Base-by-base conservation (phyloP, 2,329 filamentous ascomycete species). In the Tolypocladium tundrense region DNA sequence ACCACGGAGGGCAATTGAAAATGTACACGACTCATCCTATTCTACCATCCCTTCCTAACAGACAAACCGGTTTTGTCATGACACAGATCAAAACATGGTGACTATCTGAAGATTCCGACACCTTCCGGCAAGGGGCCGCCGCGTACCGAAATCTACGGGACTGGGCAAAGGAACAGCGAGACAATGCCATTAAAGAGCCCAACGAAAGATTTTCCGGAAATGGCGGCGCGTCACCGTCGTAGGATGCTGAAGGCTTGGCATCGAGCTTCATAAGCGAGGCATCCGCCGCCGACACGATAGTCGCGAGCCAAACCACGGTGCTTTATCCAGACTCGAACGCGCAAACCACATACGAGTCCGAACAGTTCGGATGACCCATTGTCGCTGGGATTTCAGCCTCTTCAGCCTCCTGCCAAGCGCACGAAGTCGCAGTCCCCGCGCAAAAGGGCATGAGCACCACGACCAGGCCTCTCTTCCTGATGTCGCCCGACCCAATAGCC, bases 1-100 rank as follows among this genome's bases (percentile, higher is more conserved):
- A 60, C 19, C 50, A 52, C 2, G 48, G 43, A 11, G 59, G 59
- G 4, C 5, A 0, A 0, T 39, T 57, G 4, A 58, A 55, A 27
- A 58, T 60, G 54, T 60, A 41, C 43, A 39, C 51, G 13, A 50
- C 16, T 35, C 59, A 60, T 52, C 54, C 54, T 2, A 55, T 57
- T 16, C 50, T 41, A 16, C 42, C 52, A 27, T 24, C 24, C 1
- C 9, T 16, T 7, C 27, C 37, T 27, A 35, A 31, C 1, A 45
- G 1, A 24, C 13, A 19, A 13, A n/a, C 51, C 21, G 51, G 35
- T 1, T 60, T 51, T 27, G 43, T 52, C 35, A 51, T 42, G 45
- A 50, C 43, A 8, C 45, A 40, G 9, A n/a, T 56, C 33, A 37
- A 53, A 5, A 19, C 48, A 1, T 42, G 8, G 2, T 10, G 37